Conservation (phyloP, 2,329 filamentous ascomycete genomes). For the Fusarium falciforme region DNA sequence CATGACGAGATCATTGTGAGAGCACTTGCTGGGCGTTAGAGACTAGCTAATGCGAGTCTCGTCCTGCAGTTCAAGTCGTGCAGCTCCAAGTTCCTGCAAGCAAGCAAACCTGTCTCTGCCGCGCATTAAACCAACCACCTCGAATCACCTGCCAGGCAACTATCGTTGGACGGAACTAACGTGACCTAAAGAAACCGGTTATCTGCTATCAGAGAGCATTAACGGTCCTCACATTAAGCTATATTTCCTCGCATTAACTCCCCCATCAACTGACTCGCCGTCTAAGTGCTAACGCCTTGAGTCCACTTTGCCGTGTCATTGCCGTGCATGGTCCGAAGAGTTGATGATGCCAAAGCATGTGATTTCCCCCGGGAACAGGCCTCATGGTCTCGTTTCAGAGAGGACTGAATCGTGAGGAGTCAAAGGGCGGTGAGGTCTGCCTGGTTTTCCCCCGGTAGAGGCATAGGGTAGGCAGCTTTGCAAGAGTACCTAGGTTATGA, state of each 20-base stretch:
- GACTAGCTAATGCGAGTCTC: neutral
- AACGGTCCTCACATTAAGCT: neutral
- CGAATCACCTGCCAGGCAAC: neutral
- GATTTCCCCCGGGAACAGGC: conserved; percentile 10
- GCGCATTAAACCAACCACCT: neutral
- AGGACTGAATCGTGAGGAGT: neutral
- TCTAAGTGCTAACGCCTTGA: neutral
- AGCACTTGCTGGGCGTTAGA: neutral
- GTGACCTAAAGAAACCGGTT: neutral
- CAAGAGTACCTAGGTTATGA: neutral
- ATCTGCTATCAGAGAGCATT: neutral
- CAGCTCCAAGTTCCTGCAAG: neutral
- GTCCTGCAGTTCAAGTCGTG: neutral
- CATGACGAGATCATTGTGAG: neutral
- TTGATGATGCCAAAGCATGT: neutral
- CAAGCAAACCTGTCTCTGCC: neutral
- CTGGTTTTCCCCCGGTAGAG: neutral
- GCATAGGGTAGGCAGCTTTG: conserved; percentile 17
- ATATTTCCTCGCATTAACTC: neutral
- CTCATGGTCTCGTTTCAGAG: conserved; percentile 22
- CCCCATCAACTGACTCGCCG: conserved; percentile 23
- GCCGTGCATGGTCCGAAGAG: neutral
- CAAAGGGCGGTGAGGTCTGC: conserved; percentile 22
- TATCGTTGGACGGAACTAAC: neutral
- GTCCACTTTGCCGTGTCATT: neutral